Base-by-base conservation (phyloP, 176 grass and related monocot species). In the Musa itinerans region DNA sequence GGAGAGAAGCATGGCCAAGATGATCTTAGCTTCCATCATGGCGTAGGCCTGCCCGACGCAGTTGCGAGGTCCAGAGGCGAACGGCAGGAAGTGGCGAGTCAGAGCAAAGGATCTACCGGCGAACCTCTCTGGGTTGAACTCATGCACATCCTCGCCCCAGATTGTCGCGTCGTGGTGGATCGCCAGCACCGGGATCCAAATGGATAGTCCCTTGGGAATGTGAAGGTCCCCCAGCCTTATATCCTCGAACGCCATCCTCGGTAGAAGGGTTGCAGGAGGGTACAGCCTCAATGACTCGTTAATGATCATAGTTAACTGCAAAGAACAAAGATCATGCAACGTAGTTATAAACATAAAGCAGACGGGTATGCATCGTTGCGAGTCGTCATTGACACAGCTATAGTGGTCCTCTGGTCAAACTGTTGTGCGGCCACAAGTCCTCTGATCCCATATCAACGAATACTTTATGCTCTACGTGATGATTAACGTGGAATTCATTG, bases 261-360 rank as follows among this genome's bases (percentile, higher is more conserved):
- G 61, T 21, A 90, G 79, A 53, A 84, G 1, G 6, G 81, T 82
- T 0, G 81, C 92, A 2, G 92, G 92, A 69, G 85, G 77, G 79
- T 84, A 89, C 7, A 93, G 74, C 1, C 90, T 69, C 6, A 93
- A 77, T 0, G 79, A 87, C 65, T 93, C 90, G 53, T 89, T 87
- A 11, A 93, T 87, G 54, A 93, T 85, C 88, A 90, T 90, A 4
- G 73, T 88, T 12, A 95, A 20, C 88, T 93, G 71, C 55, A 83
- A 75, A 58, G 6, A 58, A 9, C 5, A 62, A n/a, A 43, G 13
- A 62, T 19, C 17, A 62, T 9, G 57, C 12, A 19, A 62, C 57
- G 1, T 17, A 17, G 2, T 62, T 62, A n/a, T 62, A 19, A 62
- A n/a, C 57, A 5, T 8, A 62, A 62, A n/a, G n/a, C n/a, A 15